Evolutionary conservation across 768 basidiomycete species (phyloP).

Genomic region (Galerina marginata): DNA sequence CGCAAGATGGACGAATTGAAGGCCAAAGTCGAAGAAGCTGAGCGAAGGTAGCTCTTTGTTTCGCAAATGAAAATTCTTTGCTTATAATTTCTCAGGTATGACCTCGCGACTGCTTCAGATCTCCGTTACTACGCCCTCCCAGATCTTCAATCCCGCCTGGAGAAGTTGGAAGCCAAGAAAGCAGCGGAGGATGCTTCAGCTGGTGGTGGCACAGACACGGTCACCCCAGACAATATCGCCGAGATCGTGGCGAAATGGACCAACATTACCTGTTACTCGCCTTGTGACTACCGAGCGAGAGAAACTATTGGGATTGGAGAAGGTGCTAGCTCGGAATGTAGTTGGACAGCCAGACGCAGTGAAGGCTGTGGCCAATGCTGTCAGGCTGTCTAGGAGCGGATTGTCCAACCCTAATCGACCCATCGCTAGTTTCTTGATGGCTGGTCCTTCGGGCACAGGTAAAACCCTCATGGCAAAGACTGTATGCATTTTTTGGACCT

Average conservation of each 20-base stretch:
- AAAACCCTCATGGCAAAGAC: constrained; percentile 93
- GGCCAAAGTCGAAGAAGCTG: constrained; percentile 92
- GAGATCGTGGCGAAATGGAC: constrained; percentile 96
- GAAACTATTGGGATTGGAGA: constrained; percentile 88
- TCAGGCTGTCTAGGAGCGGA: constrained; percentile 92
- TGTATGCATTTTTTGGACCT: constrained; percentile 45
- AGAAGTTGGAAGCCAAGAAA: constrained; percentile 63
- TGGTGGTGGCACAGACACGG: constrained; percentile 64
- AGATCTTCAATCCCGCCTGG: constrained; percentile 67
- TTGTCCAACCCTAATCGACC: constrained; percentile 87
- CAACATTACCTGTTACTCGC: constrained; percentile 85
- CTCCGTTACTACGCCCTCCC: constrained; percentile 92
- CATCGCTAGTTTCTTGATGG: constrained; percentile 92
- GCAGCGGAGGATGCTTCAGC: constrained; percentile 67
- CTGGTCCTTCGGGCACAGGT: constrained; percentile 89
- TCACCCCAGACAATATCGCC: constrained; percentile 89
- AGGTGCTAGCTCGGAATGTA: constrained; percentile 74
- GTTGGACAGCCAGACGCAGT: constrained; percentile 93
- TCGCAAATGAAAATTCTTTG: neutral
- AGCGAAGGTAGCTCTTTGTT: constrained; percentile 64
- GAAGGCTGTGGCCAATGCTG: constrained; percentile 91
- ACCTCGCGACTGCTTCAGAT: constrained; percentile 82
- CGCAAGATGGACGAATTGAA: constrained; percentile 89
- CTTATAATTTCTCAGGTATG: constrained; percentile 48
- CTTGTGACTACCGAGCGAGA: constrained; percentile 91